Evolutionary conservation across 768 basidiomycete species (phyloP).

Genomic region (Panus rudis): DNA sequence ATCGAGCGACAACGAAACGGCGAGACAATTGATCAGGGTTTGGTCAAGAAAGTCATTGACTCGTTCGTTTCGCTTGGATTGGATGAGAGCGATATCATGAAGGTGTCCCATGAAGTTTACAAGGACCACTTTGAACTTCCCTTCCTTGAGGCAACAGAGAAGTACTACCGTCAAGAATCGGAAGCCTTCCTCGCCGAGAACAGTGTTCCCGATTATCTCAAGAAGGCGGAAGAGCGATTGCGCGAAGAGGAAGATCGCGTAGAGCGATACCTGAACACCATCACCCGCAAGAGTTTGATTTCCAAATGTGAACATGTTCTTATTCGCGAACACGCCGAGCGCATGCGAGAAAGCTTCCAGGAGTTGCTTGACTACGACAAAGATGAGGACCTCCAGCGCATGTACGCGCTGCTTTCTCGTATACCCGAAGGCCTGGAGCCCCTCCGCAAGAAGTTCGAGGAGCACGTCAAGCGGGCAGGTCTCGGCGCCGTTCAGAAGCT

Average conservation of each 20-base stretch:
- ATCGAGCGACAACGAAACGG: conserved; percentile 95
- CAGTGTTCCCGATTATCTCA: conserved; percentile 90
- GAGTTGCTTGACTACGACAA: conserved; percentile 85
- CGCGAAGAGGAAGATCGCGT: conserved; percentile 94
- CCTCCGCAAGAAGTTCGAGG: conserved; percentile 85
- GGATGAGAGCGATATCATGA: conserved; percentile 88
- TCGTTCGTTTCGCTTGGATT: conserved; percentile 93
- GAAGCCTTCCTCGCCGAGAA: conserved; percentile 84
- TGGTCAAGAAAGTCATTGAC: conserved; percentile 92
- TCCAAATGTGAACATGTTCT: conserved; percentile 87
- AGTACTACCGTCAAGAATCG: conserved; percentile 89
- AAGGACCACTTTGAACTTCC: conserved; percentile 83
- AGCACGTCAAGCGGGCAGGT: conserved; percentile 91
- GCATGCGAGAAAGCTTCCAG: conserved; percentile 94
- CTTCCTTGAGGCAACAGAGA: conserved; percentile 84
- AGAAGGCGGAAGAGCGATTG: conserved; percentile 87
- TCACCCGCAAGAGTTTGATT: conserved; percentile 76
- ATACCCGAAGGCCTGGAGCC: conserved; percentile 90
- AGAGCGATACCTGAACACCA: conserved; percentile 86
- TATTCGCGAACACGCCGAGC: conserved; percentile 75
- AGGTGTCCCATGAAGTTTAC: conserved; percentile 90
- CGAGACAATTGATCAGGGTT: conserved; percentile 84
- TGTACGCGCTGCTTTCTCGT: conserved; percentile 89
- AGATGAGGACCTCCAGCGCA: conserved; percentile 89
- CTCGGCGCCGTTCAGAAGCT: conserved; percentile 73